Evolutionary conservation across 495 filamentous ascomycete genomes (phyloP).

Genomic region (Podospora didyma): DNA sequence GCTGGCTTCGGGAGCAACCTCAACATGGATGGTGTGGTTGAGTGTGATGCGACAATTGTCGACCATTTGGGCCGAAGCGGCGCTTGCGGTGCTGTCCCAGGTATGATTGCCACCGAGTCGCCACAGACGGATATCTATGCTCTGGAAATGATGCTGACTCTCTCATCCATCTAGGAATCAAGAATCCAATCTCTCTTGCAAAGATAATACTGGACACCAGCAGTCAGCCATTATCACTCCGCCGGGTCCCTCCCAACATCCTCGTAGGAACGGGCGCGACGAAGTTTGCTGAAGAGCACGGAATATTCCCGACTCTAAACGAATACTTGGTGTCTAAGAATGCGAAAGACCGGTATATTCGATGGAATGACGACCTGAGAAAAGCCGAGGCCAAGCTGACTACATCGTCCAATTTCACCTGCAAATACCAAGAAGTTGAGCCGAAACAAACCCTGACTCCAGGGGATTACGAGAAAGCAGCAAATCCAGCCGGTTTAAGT

Average conservation of each 20-base stretch:
- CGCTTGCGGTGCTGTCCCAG: constrained; percentile 81
- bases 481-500: constrained; percentile 2
- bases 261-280: constrained; percentile 80
- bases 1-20: constrained; percentile 94
- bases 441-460: constrained; percentile 9
- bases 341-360: constrained; percentile 66
- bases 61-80: constrained; percentile 89
- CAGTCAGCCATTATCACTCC: constrained; percentile 66
- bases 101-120: constrained; percentile 49
- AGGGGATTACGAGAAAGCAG: constrained; percentile 20
- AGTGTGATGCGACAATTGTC: constrained; percentile 89
- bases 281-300: constrained; percentile 75
- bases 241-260: constrained; percentile 88
- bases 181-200: constrained; percentile 86
- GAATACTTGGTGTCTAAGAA: constrained; percentile 71
- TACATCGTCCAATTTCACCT: background rate
- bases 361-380: constrained; percentile 73
- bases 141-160: background rate
- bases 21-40: constrained; percentile 82
- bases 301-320: constrained; percentile 62
- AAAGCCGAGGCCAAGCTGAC: constrained; percentile 39
- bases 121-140: background rate
- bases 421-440: constrained; percentile 6
- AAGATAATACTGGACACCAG: constrained; percentile 76
- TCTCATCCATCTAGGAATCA: constrained; percentile 58